Evolutionary conservation across 305 asterid species (phyloP).

Genomic region (Fraxinus nigra): DNA sequence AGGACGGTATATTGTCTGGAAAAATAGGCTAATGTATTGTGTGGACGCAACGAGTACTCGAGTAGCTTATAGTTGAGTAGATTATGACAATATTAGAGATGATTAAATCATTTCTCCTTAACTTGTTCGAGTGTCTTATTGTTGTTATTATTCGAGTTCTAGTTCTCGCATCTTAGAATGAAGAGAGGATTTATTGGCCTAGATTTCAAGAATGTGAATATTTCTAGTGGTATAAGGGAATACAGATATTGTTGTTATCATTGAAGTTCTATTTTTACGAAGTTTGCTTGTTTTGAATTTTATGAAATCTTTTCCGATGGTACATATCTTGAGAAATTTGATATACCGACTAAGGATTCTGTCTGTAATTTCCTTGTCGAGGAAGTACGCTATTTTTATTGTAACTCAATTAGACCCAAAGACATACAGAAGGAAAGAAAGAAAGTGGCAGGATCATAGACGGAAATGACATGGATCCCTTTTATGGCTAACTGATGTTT

Average conservation of each 20-base stretch:
- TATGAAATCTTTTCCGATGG: background rate
- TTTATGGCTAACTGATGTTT: conserved; percentile 2
- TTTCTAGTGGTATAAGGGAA: background rate
- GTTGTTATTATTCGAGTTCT: background rate
- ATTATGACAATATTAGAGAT: background rate
- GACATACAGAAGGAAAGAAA: background rate
- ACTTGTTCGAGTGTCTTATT: background rate
- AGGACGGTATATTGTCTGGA: background rate
- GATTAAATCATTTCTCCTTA: background rate
- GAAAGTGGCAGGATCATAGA: background rate
- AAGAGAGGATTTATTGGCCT: background rate
- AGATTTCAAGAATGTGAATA: background rate
- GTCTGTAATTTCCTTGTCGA: background rate
- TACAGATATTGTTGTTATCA: background rate
- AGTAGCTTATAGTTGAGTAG: background rate
- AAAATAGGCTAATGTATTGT: background rate
- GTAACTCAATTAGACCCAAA: background rate
- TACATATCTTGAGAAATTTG: background rate
- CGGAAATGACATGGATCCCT: background rate
- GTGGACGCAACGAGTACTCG: background rate
- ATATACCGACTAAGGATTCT: background rate
- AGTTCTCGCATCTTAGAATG: background rate
- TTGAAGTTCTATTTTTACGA: background rate
- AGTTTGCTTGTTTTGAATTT: background rate
- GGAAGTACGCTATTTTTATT: background rate